These are phyloP conservation scores for Leonotis leonurus DNA, from an alignment of 257 asterid genomes.

Conservation along the genomic window DNA sequence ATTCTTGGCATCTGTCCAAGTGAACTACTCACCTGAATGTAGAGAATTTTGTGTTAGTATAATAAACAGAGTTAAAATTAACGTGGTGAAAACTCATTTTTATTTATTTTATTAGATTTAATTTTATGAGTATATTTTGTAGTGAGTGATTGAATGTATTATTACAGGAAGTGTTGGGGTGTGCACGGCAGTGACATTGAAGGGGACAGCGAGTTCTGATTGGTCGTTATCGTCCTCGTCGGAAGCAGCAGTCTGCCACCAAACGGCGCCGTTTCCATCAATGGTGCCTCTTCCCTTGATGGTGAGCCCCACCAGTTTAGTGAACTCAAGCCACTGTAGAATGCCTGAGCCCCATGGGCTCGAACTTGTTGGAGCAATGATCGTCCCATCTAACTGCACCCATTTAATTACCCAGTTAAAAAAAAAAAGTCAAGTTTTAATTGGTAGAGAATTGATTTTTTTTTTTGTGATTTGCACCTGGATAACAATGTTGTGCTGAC, in stretches of 20 bases:
- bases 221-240: slow-evolving; percentile 56
- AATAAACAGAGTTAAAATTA: no score
- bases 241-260: slow-evolving; percentile 60
- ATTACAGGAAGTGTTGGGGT: slow-evolving; percentile 45
- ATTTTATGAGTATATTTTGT: no score
- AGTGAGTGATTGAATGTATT: neutral
- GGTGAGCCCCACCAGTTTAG: slow-evolving; percentile 74
- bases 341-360: slow-evolving; percentile 73
- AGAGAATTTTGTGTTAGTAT: slow-evolving; percentile 6
- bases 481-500: slow-evolving; percentile 77
- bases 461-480: no score
- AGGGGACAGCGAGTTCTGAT: slow-evolving; percentile 44
- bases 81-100: no score
- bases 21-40: slow-evolving; percentile 38
- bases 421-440: no score
- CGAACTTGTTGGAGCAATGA: slow-evolving; percentile 65
- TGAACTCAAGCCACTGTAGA: slow-evolving; percentile 74
- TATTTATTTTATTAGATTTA: no score
- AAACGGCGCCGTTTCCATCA: slow-evolving; percentile 75
- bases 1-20: slow-evolving; percentile 64
- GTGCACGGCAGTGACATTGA: slow-evolving; percentile 30
- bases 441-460: no score
- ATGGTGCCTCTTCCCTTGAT: slow-evolving; percentile 62
- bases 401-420: no score
- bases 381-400: slow-evolving; percentile 74